Evolutionary conservation across 306 rosid species (phyloP), one percentile per base, ranked within the genome.

Genomic region (Casuarina glauca): DNA sequence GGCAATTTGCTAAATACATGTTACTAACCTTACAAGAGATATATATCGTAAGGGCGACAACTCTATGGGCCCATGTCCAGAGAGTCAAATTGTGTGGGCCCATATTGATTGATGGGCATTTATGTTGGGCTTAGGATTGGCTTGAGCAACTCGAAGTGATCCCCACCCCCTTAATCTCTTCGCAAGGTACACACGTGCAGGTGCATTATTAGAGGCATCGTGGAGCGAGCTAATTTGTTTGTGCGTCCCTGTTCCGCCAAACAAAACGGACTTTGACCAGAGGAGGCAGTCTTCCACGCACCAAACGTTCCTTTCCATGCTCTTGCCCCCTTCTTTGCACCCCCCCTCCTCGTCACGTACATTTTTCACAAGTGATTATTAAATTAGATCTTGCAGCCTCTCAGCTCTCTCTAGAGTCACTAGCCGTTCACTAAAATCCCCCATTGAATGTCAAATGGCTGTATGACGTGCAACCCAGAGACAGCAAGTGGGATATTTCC

Each of bases 181-280:
- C 19, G 67, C 15, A n/a, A 54, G 5, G 52, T 44, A 9, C 79
- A 72, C 78, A 68, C 74, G 74, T 81, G 81, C 72, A 68, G 84
- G 79, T 80, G 58, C 76, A 43, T 19, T 57, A 16, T 62, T 9
- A 70, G 78, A 81, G 82, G 79, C 78, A 36, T 78, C 51, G 69
- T 75, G 42, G 60, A 41, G n/a, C 4, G 50, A 53, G 19, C 4
- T 16, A n/a, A 3, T 45, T 54, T 70, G 70, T 77, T 69, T 44
- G 68, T 38, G 44, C 68, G 36, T 61, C 44, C 44, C 36, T 17
- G 10, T 35, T 43, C 13, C 55, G 16, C 5, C 5, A 26, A 35
- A 35, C 46, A 41, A 71, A 79, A 66, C 38, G 55, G 63, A 9
- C 16, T 54, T 69, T 69, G 83, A 80, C 63, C 52, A n/a, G 53